Percentiles rank a stretch among this genome's conserved stretches.
Conservation (phyloP, 371 early-diverging fungal species). For the Apophysomyces trapeziformis region DNA sequence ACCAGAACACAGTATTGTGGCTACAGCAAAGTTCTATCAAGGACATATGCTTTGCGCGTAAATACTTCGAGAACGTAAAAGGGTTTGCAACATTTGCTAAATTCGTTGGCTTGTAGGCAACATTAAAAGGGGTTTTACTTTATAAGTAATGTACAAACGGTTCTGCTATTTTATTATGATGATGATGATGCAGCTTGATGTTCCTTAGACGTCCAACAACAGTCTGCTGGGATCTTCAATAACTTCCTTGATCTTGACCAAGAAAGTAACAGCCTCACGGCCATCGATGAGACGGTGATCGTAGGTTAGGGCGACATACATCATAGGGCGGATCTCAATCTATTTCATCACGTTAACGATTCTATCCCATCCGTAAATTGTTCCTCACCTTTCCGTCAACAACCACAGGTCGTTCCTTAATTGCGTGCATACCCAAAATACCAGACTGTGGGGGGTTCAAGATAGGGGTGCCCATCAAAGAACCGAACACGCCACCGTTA, state of each 20-base stretch:
- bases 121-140: no score
- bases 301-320: slow-evolving; percentile 98
- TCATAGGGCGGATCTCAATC: slow-evolving; percentile 97
- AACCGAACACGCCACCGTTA: slow-evolving; percentile 98
- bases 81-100: no score
- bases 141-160: no score
- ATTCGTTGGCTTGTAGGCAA: no score
- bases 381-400: slow-evolving; percentile 82
- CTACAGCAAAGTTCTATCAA: no score
- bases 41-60: no score
- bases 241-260: slow-evolving; percentile 94
- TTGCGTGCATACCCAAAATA: slow-evolving; percentile 98
- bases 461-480: slow-evolving; percentile 96
- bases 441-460: slow-evolving; percentile 97
- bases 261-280: slow-evolving; percentile 97
- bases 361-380: neutral
- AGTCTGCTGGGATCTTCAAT: slow-evolving; percentile 96
- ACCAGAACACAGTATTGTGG: no score
- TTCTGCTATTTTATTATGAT: neutral
- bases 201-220: slow-evolving; percentile 76
- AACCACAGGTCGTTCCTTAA: slow-evolving; percentile 94
- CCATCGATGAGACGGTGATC: slow-evolving; percentile 98
- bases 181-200: neutral
- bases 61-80: no score
- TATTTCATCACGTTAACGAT: slow-evolving; percentile 21